These are phyloP conservation scores for Mytilinidion resinicola DNA, from an alignment of 495 filamentous ascomycete species.

Conservation along the genomic window DNA sequence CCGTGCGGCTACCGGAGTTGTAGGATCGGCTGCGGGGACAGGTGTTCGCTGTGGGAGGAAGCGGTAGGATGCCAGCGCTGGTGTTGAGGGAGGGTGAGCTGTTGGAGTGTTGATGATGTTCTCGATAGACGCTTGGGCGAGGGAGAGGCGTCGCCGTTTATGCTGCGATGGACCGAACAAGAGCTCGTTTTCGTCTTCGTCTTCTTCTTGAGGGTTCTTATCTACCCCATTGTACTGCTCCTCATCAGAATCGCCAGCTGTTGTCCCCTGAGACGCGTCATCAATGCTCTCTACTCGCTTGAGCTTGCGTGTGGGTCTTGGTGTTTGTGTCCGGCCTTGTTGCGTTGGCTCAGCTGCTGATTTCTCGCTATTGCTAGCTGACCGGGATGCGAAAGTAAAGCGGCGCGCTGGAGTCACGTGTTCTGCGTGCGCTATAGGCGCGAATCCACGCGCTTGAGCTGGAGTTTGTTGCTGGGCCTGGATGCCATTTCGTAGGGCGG, in stretches of 20 bases:
- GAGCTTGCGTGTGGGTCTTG: slow-evolving; percentile 5
- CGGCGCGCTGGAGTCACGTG: neutral
- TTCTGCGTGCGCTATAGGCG: neutral
- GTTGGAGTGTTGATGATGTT: neutral
- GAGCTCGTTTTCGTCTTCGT: slow-evolving; percentile 19
- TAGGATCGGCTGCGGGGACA: neutral
- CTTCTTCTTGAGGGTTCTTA: neutral
- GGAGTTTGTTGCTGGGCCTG: no score
- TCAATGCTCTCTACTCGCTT: slow-evolving; percentile 21
- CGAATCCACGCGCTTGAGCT: neutral
- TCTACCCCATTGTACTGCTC: neutral
- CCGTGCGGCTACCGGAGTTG: slow-evolving; percentile 2
- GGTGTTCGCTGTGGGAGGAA: slow-evolving; percentile 1
- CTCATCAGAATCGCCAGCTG: neutral
- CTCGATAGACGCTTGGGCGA: neutral
- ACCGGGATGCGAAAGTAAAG: neutral
- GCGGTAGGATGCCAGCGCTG: neutral
- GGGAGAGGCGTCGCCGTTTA: slow-evolving; percentile 21
- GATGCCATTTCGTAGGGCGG: neutral
- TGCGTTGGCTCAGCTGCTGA: neutral
- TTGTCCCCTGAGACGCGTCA: slow-evolving; percentile 8
- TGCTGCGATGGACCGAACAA: slow-evolving; percentile 9
- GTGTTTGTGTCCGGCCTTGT: neutral
- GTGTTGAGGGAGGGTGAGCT: neutral
- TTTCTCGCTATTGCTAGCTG: neutral